Evolutionary conservation across 352 stramenopile genomes (phyloP).

Genomic region (Phytophthora litchii): DNA sequence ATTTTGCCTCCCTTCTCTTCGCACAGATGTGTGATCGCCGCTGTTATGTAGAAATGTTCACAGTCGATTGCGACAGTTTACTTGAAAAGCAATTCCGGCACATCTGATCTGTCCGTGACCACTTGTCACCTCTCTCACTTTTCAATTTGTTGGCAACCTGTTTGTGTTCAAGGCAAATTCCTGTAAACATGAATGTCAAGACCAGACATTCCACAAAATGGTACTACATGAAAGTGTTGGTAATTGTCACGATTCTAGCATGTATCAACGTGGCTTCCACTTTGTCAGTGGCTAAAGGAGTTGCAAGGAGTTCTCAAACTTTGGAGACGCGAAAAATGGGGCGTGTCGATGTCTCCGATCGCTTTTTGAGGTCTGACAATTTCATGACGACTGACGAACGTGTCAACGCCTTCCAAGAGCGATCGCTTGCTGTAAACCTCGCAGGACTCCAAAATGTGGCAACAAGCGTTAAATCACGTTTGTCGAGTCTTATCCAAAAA

Average conservation of each 20-base stretch:
- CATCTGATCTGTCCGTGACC: too few species aligned
- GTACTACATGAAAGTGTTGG: slow-evolving; percentile 1
- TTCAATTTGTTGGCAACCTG: too few species aligned
- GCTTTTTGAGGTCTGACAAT: background rate
- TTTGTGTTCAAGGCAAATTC: too few species aligned
- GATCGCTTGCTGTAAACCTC: background rate
- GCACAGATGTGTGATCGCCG: too few species aligned
- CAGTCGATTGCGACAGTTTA: too few species aligned
- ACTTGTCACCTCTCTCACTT: too few species aligned
- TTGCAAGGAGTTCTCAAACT: background rate
- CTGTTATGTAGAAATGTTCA: too few species aligned
- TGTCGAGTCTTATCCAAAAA: background rate
- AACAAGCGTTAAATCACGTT: background rate
- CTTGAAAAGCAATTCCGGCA: too few species aligned
- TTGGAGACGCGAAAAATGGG: background rate
- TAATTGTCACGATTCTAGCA: background rate
- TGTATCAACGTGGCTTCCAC: background rate
- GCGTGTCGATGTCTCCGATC: background rate
- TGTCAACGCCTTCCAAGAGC: slow-evolving; percentile 1
- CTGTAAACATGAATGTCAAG: background rate
- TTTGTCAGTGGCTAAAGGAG: background rate
- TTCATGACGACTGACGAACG: background rate
- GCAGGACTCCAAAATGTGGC: background rate
- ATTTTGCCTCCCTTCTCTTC: too few species aligned
- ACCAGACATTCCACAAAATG: background rate